phyloP scores from a whole-genome alignment of 495 filamentous ascomycete species.

The Evernia prunastri region DNA sequence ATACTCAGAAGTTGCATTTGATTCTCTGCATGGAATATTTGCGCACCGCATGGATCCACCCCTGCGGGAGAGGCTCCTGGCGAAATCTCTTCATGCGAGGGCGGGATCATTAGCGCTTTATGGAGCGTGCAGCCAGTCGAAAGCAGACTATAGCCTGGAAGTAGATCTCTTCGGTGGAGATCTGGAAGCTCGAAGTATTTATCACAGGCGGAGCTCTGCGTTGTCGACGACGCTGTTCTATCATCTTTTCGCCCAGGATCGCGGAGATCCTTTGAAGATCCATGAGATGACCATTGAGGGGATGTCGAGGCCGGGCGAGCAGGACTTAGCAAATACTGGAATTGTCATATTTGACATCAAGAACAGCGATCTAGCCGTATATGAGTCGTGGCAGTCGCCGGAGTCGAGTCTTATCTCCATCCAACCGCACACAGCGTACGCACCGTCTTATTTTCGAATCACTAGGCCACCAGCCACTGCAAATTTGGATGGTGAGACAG shows the following conservation, averaged over 20 bases:
- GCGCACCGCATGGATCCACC: neutral
- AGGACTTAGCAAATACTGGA: slow-evolving; percentile 1
- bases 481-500: neutral
- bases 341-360: slow-evolving; percentile 6
- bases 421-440: neutral
- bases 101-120: slow-evolving; percentile 14
- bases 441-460: slow-evolving; percentile 9
- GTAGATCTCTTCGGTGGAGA: slow-evolving; percentile 11
- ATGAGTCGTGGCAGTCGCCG: slow-evolving; percentile 1
- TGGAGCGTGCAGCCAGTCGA: slow-evolving; percentile 2
- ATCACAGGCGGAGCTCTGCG: neutral
- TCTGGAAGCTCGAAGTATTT: neutral
- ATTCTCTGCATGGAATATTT: slow-evolving; percentile 19
- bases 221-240: slow-evolving; percentile 9
- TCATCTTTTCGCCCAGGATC: slow-evolving; percentile 12
- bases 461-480: slow-evolving; percentile 6
- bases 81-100: slow-evolving; percentile 12
- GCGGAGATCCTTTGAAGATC: neutral
- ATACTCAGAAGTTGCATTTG: slow-evolving; percentile 19
- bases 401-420: slow-evolving; percentile 8
- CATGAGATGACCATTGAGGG: slow-evolving; percentile 14
- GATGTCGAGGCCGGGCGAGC: slow-evolving; percentile 4
- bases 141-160: slow-evolving; percentile 12
- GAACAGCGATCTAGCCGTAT: neutral
- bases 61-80: slow-evolving; percentile 12